Evolutionary conservation across 345 rosid genomes (phyloP), one percentile per base, ranked within the genome.

Genomic region (Lumnitzera racemosa): DNA sequence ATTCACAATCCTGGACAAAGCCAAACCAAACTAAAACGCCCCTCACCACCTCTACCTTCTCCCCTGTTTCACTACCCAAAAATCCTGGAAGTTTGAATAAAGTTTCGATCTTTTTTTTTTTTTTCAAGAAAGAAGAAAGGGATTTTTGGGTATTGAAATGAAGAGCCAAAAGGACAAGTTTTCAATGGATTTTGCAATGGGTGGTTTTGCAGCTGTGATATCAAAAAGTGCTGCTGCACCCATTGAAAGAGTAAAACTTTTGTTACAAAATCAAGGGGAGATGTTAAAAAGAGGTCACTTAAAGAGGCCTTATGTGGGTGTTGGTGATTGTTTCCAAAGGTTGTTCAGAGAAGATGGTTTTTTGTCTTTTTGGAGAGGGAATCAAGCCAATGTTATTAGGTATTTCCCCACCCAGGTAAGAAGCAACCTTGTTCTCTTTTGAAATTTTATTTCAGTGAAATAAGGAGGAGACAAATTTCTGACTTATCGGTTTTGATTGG

Each of bases 201-300:
- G 83, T 51, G 97, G 95, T 46, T 75, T 71, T 47, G 95, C 89
- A 36, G 95, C 99, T 24, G 62, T 88, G 61, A 72, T 78, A 51
- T 76, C 97, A 9, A 90, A 86, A 80, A 84, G 77, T 56, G 85
- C 88, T 24, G 97, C 81, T 15, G 96, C 99, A 12, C 96, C 99
- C 55, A 80, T 94, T 70, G 97, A 94, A 68, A 83, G 99, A 68
- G 97, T 88, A 31, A 94, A 90, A 81, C 95, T 94, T 67, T 67
- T 90, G 76, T 70, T 94, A 53, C 99, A 90, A 81, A 94, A 86
- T 70, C 97, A 90, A 74, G 97, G 90, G 46, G 99, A 88, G 76
- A 78, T 94, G 95, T 64, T 83, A 2, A 94, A 84, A 74, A 78
- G 89, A 61, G 88, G 92, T 46, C 88, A 86, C 10, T 82, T 90